Base-by-base conservation (phyloP, 148 eudicot genomes). In the Vaccinium darrowii region DNA sequence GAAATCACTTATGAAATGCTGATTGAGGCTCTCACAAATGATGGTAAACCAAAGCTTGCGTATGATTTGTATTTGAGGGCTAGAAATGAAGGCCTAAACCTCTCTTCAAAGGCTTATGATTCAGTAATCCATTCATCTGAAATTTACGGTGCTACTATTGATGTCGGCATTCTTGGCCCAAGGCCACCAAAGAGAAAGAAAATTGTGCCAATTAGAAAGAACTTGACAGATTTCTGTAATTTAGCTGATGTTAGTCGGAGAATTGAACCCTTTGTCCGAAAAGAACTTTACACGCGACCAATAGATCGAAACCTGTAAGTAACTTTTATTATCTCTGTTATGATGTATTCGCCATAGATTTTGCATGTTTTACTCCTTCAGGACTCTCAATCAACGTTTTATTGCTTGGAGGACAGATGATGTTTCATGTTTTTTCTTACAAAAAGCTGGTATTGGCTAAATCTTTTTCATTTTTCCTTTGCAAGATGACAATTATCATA, bases 21-120 rank as follows among this genome's bases (percentile, higher is more conserved):
- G 89, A 94, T 95, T 51, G 92, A 87, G 85, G 98, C 94, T 85
- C 94, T 95, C 15, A 91, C 93, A 9, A 92, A 89, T 65, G 99
- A 93, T 83, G 98, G 96, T 65, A 97, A 95, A 65, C 98, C 98
- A 16, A 95, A 89, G 89, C 85, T 95, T 39, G 99, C 98, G 7
- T 93, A 93, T 87, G 98, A 95, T 84, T 19, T 93, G 87, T 93
- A 93, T 77, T 21, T 92, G 92, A 88, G 90, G 89, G 98, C 92
- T 63, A 57, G 80, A 4, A 89, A 87, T 12, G 94, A 94, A 84
- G 93, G 93, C 54, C 78, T 97, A 56, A 85, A 47, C 65, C 95
- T 92, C 23, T 92, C 98, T 18, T 49, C 88, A 14, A 91, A 90
- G 89, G 96, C 98, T 1, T 95, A 97, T 79, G 98, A 97, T 84